These are phyloP conservation scores for Nigrospora sphaerica DNA, from an alignment of 2,329 filamentous ascomycete species.

Conservation along the genomic window DNA sequence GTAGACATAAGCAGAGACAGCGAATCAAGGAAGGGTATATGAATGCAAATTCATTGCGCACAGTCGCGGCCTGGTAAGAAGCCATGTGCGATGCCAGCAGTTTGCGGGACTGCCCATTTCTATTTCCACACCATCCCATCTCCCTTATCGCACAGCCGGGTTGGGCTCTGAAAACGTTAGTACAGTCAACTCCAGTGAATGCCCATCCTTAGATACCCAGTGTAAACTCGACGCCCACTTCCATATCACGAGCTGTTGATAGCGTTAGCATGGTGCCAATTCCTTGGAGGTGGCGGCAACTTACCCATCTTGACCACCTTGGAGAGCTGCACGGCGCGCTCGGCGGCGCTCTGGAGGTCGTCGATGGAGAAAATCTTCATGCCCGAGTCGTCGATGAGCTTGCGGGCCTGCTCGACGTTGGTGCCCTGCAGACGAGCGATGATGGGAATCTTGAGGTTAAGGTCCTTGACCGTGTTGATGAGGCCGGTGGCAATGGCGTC, in stretches of 20 bases:
- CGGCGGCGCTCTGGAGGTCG: conserved; percentile 91
- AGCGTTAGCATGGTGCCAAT: conserved; percentile 12
- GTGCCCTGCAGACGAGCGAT: conserved; percentile 96
- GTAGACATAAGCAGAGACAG: too few relatives aligned
- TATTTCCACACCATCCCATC: conserved; percentile 3
- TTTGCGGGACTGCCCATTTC: conserved; percentile 4
- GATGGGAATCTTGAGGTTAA: conserved; percentile 95
- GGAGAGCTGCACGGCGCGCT: conserved; percentile 97
- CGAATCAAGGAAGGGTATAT: too few relatives aligned
- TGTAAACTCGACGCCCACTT: conserved; percentile 92
- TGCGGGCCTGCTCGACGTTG: conserved; percentile 92
- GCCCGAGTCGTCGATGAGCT: conserved; percentile 91
- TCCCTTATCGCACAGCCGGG: conserved; percentile 5
- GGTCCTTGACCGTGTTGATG: conserved; percentile 87
- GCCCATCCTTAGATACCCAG: conserved; percentile 70
- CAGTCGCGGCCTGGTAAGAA: background rate
- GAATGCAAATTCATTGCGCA: conserved; percentile 2
- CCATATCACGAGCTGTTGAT: conserved; percentile 75
- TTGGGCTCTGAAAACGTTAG: conserved; percentile 22
- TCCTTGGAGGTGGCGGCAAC: conserved; percentile 23
- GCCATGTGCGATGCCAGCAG: conserved; percentile 3
- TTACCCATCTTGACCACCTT: conserved; percentile 98
- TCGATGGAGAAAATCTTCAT: conserved; percentile 99
- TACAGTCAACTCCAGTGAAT: conserved; percentile 20
- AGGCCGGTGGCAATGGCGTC: conserved; percentile 95